Base-by-base conservation (phyloP, 352 stramenopile genomes). In the Pythium myriotylum region DNA sequence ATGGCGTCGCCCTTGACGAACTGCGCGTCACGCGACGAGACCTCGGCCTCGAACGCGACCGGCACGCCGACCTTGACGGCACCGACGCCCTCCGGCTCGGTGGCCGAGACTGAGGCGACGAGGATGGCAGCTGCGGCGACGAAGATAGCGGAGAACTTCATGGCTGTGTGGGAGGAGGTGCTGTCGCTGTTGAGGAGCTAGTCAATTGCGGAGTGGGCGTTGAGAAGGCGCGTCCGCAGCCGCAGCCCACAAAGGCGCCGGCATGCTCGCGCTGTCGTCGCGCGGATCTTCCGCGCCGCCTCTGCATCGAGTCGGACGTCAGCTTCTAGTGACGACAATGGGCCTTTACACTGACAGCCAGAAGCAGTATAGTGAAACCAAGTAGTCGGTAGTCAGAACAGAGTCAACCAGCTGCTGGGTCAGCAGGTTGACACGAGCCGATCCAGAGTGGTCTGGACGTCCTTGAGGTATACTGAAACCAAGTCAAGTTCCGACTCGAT, bases 61-160 rank as follows among this genome's bases (percentile, higher is more conserved):
- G 60, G 43, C 42, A 62, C 35, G 35, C 60, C 60, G 43, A 61
- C 29, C 29, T 35, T 67, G 43, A 62, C 43, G 4, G 40, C 60
- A n/a, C 35, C 51, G 13, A 47, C 45, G 0, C 40, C 42, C 4
- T 27, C 29, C 10, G 23, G 19, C 14, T n/a, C 27, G 6, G 42
- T 22, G 4, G 57, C 67, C 22, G 70, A 70, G 19, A 72, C 57
- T 23, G 48, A 45, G 32, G 62, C 59, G 53, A 53, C 42, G 17
- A 61, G 42, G 59, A 77, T 45, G 47, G 65, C 58, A 39, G 76
- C 41, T 42, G 71, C 67, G 16, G 70, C 69, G n/a, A 70, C 37
- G 54, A 77, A 19, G 62, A 81, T 61, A 32, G 65, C 29, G 14
- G 67, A 65, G 70, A 84, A 50, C 32, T 84, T 81, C 75, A 84